Percentiles rank a stretch among this genome's conserved stretches.
phyloP scores from a whole-genome alignment of 139 green algal species.

The Pleodorina starrii region DNA sequence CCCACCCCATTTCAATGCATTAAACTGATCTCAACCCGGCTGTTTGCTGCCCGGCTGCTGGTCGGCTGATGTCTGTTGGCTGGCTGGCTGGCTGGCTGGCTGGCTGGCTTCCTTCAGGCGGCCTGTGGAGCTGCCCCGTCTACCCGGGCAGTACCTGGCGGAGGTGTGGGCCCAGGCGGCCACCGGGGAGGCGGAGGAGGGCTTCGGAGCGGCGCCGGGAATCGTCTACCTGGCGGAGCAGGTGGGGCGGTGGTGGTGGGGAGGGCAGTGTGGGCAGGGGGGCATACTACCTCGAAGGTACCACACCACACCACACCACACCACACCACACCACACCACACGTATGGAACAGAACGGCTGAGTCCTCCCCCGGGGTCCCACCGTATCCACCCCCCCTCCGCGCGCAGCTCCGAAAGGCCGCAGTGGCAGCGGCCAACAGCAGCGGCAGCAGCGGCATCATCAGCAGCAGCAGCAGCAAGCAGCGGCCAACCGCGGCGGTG shows the following conservation, averaged over 20 bases:
- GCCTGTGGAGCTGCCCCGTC: slow-evolving; percentile 55
- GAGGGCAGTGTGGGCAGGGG: neutral
- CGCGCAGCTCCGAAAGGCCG: slow-evolving; percentile 22
- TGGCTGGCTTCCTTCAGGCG: slow-evolving; percentile 52
- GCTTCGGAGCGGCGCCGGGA: slow-evolving; percentile 52
- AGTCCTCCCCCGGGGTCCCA: neutral
- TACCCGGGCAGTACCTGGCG: slow-evolving; percentile 58
- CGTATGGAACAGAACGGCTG: no score
- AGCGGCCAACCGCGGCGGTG: neutral
- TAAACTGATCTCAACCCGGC: no score
- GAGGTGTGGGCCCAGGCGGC: slow-evolving; percentile 53
- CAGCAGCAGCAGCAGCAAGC: neutral
- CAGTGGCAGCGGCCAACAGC: neutral
- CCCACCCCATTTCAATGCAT: no score
- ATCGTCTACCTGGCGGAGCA: slow-evolving; percentile 56
- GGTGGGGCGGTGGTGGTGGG: neutral
- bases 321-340: no score
- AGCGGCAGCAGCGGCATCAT: neutral
- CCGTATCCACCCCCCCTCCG: neutral
- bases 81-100: no score
- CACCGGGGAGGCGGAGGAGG: slow-evolving; percentile 52
- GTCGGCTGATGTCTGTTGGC: no score
- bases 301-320: no score
- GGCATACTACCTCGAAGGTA: no score
- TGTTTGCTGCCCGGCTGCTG: no score